These are phyloP conservation scores for Cercospora citrullina DNA, from an alignment of 2,329 filamentous ascomycete genomes.

Conservation along the genomic window DNA sequence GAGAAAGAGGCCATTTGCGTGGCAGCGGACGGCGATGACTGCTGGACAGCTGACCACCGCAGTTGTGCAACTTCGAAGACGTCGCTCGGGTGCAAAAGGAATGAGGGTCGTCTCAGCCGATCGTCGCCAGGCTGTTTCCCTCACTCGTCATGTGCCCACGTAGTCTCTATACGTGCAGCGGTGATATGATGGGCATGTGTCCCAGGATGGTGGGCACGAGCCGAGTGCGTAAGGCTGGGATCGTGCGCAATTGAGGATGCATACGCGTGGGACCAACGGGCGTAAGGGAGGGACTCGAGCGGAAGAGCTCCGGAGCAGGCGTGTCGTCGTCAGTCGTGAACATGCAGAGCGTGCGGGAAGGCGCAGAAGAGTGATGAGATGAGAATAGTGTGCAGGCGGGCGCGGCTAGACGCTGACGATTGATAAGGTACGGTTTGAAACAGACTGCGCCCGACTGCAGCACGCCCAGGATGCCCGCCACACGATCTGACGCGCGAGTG, in stretches of 20 bases:
- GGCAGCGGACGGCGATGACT: conserved; percentile 12
- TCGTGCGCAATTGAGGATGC: conserved; percentile 16
- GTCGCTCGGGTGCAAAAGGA: conserved; percentile 10
- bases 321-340: conserved; percentile 19
- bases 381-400: conserved; percentile 12
- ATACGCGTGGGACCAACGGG: conserved; percentile 17
- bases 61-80: conserved; percentile 24
- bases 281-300: conserved; percentile 26
- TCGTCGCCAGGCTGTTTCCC: neutral
- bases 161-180: neutral
- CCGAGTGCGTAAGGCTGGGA: conserved; percentile 21
- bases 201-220: neutral
- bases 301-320: conserved; percentile 16
- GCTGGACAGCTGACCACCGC: conserved; percentile 24
- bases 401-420: conserved; percentile 23
- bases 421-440: conserved; percentile 27
- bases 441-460: conserved; percentile 23
- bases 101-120: neutral
- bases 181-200: neutral
- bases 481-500: conserved; percentile 25
- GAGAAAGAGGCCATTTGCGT: conserved; percentile 45
- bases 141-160: conserved; percentile 9
- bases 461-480: conserved; percentile 25
- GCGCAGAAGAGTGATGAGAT: conserved; percentile 17
- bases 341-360: conserved; percentile 20